Percentiles rank a stretch among this genome's conserved stretches.
Evolutionary conservation across 257 asterid genomes (phyloP).

Genomic region (Solanum chilense): DNA sequence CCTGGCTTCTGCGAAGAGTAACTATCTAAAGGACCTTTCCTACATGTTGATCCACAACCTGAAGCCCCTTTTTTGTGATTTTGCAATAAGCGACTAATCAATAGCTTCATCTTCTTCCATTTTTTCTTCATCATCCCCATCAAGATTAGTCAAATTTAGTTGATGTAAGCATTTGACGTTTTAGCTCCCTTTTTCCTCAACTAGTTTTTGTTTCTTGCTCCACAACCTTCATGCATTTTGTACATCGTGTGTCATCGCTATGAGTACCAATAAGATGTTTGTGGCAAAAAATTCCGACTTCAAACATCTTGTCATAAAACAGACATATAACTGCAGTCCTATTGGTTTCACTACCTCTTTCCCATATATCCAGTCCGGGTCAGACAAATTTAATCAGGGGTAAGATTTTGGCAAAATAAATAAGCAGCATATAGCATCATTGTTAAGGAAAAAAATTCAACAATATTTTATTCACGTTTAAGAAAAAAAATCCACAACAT

Average conservation of each 20-base stretch:
- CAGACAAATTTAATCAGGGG: background rate
- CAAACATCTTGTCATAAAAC: background rate
- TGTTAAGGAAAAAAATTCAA: background rate
- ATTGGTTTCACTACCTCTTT: background rate
- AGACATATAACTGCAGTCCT: background rate
- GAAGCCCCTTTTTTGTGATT: background rate
- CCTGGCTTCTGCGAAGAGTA: background rate
- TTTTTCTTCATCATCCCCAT: background rate
- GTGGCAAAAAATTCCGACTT: background rate
- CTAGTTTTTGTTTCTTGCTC: background rate
- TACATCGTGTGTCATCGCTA: background rate
- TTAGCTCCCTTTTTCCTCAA: background rate
- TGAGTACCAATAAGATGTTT: background rate
- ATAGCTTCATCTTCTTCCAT: background rate
- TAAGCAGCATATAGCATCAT: background rate
- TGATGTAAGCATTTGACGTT: background rate
- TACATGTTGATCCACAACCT: background rate
- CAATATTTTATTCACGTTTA: background rate
- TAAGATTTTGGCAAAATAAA: background rate
- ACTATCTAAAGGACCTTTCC: background rate
- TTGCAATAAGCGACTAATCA: background rate
- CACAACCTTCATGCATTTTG: background rate
- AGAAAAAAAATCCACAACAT: background rate
- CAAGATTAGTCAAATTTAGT: background rate
- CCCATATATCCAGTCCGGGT: background rate